Conservation (phyloP, 139 green algal genomes). For the Axilococcus clingmanii region DNA sequence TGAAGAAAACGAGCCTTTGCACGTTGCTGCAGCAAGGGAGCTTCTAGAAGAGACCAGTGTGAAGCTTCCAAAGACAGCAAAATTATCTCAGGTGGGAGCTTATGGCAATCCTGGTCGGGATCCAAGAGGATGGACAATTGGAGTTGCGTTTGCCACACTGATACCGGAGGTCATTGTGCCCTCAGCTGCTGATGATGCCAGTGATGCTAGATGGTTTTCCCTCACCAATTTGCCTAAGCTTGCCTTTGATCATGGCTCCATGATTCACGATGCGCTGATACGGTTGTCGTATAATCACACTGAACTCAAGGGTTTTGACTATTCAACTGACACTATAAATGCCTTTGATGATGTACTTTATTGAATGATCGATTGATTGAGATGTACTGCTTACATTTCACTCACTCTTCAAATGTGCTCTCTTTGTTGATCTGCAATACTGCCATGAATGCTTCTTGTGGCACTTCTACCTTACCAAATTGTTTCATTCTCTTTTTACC, state of each 20-base stretch:
- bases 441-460: slow-evolving; percentile 96
- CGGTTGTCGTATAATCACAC: too few relatives aligned
- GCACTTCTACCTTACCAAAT: slow-evolving; percentile 80
- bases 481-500: slow-evolving; percentile 94
- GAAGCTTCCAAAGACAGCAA: slow-evolving; percentile 23
- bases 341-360: too few relatives aligned
- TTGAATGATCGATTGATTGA: too few relatives aligned
- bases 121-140: slow-evolving; percentile 73
- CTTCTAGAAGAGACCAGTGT: slow-evolving; percentile 81
- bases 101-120: slow-evolving; percentile 79
- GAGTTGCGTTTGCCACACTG: slow-evolving; percentile 67
- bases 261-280: slow-evolving; percentile 27
- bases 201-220: slow-evolving; percentile 4
- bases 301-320: too few relatives aligned
- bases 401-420: too few relatives aligned
- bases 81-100: slow-evolving; percentile 50
- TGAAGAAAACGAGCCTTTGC: slow-evolving; percentile 62
- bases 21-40: slow-evolving; percentile 62
- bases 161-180: slow-evolving; percentile 30
- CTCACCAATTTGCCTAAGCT: slow-evolving; percentile 9
- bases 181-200: slow-evolving; percentile 51
- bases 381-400: too few relatives aligned
- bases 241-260: slow-evolving; percentile 44
- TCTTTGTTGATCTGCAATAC: slow-evolving; percentile 51
- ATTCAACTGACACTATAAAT: too few relatives aligned